Evolutionary conservation across 192 early-diverging fungal genomes (phyloP), one percentile per base, ranked within the genome.

Genomic region (Mortierella antarctica): DNA sequence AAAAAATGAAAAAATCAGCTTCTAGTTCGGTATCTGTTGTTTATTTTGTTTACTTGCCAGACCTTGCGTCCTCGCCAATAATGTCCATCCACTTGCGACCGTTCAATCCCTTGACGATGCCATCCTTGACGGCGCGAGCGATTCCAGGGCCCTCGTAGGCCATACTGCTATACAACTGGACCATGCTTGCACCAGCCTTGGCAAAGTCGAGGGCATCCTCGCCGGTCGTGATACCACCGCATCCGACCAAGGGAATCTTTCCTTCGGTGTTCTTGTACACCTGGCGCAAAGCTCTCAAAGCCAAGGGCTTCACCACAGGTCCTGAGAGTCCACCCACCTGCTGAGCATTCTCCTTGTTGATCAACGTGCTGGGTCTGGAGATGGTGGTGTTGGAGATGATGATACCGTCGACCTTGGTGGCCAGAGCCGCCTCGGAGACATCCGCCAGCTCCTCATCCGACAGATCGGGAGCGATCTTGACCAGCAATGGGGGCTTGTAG

Each of bases 381-480:
- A 90, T 90, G 45, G 96, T 96, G 11, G 96, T 97, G 90, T 97
- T 97, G 62, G 91, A 88, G 46, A 96, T 87, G 68, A 97, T 95
- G 53, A 96, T 89, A 53, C 95, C 96, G 78, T 96, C 95, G 17
- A 96, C 85, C 14, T 91, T 83, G 67, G 88, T 89, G 41, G 88
- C 83, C 51, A 90, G 52, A 6, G 92, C 93, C 10, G 94, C 91
- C 59, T 90, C 88, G 1, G 96, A 93, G 67, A 97, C 92, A 65
- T 96, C 90, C 42, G 89, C 74, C 23, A 96, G 85, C 80, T 97
- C 93, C 50, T 88, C 87, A 54, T 84, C 83, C 42, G 84, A 80
- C 64, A 94, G 86, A 84, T 97, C 96, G 5, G 96, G 96, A 9
- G 94, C 92, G 73, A 97, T 96, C 86, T 97, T 97, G 50, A 97